These are phyloP conservation scores for Quillaja saponaria DNA, from an alignment of 306 rosid species.

Conservation along the genomic window DNA sequence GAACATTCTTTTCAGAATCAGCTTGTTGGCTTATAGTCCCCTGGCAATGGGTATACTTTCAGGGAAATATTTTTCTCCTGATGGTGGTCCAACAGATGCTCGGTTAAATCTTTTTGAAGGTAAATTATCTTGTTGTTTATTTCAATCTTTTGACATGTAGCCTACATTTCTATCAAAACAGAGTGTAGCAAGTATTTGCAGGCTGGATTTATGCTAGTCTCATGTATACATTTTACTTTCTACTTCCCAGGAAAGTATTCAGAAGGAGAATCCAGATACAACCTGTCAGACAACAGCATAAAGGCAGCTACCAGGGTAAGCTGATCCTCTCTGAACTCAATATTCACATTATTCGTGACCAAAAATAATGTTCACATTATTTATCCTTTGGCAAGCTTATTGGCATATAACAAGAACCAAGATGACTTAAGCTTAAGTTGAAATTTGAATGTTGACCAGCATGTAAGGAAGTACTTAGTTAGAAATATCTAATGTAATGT, in stretches of 20 bases:
- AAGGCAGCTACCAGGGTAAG: constrained; percentile 63
- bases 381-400: too few species aligned
- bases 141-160: constrained; percentile 11
- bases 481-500: constrained; percentile 13
- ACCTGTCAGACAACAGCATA: constrained; percentile 49
- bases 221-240: constrained; percentile 15
- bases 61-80: constrained; percentile 70
- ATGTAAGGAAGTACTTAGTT: constrained; percentile 11
- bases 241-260: constrained; percentile 65
- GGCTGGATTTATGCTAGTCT: not conserved
- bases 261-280: constrained; percentile 92
- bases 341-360: too few species aligned
- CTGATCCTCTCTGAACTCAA: constrained; percentile 18
- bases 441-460: too few species aligned
- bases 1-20: constrained; percentile 53
- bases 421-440: too few species aligned
- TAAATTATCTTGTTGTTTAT: constrained; percentile 24
- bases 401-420: too few species aligned
- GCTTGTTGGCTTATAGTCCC: constrained; percentile 91
- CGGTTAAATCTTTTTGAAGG: constrained; percentile 83
- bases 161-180: too few species aligned
- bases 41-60: constrained; percentile 96
- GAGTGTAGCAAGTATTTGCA: too few species aligned
- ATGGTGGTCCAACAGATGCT: constrained; percentile 64
- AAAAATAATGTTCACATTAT: too few species aligned